A percentile compares a stretch with the other conserved stretches of the same genome.
Conservation (phyloP, 176 grass and related monocot genomes). For the Ensete ventricosum region DNA sequence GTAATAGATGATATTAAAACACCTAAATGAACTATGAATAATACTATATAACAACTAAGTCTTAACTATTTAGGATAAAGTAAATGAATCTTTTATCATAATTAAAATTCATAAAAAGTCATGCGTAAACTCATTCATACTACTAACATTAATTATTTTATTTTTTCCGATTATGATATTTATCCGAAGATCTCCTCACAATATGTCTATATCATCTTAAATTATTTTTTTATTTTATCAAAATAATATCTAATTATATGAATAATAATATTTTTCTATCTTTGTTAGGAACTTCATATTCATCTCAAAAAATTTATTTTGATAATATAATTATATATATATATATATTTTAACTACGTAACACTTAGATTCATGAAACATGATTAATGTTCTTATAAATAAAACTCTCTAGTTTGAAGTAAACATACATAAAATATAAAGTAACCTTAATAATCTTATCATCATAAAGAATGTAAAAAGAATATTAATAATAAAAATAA, state of each 20-base stretch:
- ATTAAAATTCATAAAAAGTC: no score
- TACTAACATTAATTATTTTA: neutral
- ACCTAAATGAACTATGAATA: no score
- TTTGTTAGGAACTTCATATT: neutral
- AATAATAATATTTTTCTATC: neutral
- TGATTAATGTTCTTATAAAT: neutral
- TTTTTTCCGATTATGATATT: neutral
- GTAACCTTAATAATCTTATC: no score
- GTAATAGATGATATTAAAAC: no score
- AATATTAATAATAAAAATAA: no score
- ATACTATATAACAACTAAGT: no score
- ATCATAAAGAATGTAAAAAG: no score
- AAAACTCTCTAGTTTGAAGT: neutral
- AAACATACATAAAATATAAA: no score
- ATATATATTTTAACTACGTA: no score
- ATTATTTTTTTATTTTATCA: neutral
- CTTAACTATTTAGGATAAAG: no score
- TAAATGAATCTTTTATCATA: no score
- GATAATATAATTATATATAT: neutral
- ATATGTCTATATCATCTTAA: neutral
- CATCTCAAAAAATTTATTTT: neutral
- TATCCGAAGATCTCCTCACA: neutral
- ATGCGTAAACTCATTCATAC: no score
- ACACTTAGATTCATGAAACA: neutral
- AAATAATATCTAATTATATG: neutral